These are phyloP conservation scores for Evernia prunastri DNA, from an alignment of 495 filamentous ascomycete species.

Conservation along the genomic window DNA sequence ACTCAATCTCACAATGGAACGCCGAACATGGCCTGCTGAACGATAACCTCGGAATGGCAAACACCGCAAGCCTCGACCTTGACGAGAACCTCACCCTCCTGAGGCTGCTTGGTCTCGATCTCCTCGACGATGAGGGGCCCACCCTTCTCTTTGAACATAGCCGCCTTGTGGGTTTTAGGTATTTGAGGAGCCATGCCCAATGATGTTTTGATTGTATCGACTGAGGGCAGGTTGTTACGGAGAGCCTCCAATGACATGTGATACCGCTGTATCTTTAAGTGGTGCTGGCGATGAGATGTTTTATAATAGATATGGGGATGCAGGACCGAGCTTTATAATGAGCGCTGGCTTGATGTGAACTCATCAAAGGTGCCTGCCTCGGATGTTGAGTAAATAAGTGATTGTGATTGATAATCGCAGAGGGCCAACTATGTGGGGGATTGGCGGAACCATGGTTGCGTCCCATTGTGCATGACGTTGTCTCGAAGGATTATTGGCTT, in stretches of 20 bases:
- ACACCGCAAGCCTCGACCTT: slow-evolving; percentile 53
- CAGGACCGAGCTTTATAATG: not conserved
- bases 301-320: not conserved
- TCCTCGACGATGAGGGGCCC: slow-evolving; percentile 61
- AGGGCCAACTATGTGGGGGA: no score
- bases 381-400: not conserved
- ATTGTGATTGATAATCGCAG: not conserved
- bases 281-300: not conserved
- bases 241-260: slow-evolving; percentile 8
- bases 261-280: not conserved
- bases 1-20: slow-evolving; percentile 7
- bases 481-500: no score
- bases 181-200: slow-evolving; percentile 36
- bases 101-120: slow-evolving; percentile 60
- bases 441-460: no score
- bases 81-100: slow-evolving; percentile 57
- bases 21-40: slow-evolving; percentile 48
- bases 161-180: slow-evolving; percentile 61
- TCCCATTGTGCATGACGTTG: no score
- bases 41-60: slow-evolving; percentile 59
- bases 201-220: slow-evolving; percentile 9
- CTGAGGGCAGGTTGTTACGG: slow-evolving; percentile 10
- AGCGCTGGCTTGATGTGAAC: not conserved
- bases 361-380: not conserved
- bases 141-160: slow-evolving; percentile 63